Base-by-base conservation (phyloP, 805 yeast species). In the Saccharomycopsis microspora region DNA sequence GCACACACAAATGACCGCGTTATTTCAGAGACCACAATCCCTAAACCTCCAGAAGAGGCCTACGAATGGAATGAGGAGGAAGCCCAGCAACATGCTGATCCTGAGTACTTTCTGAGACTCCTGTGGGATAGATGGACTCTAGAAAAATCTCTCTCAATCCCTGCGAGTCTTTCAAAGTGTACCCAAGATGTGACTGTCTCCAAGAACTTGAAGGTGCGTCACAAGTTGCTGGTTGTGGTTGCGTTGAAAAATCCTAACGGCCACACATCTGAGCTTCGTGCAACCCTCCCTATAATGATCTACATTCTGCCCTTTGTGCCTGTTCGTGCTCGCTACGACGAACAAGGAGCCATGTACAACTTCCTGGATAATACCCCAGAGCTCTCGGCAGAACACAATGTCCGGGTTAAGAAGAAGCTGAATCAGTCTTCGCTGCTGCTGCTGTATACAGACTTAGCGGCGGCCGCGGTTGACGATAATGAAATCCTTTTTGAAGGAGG, bases 241-340 rank as follows among this genome's bases (percentile, higher is more conserved):
- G 82, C 86, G 1, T 70, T 93, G 54, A 64, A 78, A 39, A 90
- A 93, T 60, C 83, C 94, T 0, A 97, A 88, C 62, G 96, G 96
- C 3, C 97, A 90, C 60, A 80, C 82, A 3, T 86, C 96, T 0
- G 97, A 89, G 62, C 69, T 90, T 44, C 71, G 97, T 33, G 97
- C 97, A 0, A 82, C 96, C 0, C 68, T 90, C 53, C 97, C 97
- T 0, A 70, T 90, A 3, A 75, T 72, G 32, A 62, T 86, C 34
- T 85, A 82, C 62, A 81, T 87, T 30, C 75, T 82, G 4, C 97
- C 97, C 5, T 84, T 85, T 61, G 84, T 93, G 4, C 75, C 90
- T 0, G 70, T 90, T 11, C 68, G 76, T 11, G 80, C 82, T 2
- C 67, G 62, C 52, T 62, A 56, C 39, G 55, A 61, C 30, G 72